phyloP scores from a whole-genome alignment of 2,329 filamentous ascomycete species.

The Fusarium virguliforme region DNA sequence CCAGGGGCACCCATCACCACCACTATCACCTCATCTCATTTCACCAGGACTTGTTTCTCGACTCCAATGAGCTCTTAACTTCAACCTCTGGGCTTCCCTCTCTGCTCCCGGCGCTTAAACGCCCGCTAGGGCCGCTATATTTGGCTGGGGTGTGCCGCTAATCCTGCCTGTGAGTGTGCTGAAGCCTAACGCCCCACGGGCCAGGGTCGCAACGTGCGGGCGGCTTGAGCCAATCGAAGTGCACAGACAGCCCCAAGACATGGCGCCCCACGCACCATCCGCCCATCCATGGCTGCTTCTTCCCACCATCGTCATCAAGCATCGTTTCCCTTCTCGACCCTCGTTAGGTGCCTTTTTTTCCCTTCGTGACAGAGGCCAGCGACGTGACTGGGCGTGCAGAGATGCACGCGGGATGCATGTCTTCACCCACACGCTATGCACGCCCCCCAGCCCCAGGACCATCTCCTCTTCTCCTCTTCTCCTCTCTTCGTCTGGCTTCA shows the following conservation, averaged over 20 bases:
- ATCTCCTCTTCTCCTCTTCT: constrained; percentile 21
- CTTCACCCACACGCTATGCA: constrained; percentile 37
- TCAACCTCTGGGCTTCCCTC: constrained; percentile 28
- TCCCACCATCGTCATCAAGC: constrained; percentile 40
- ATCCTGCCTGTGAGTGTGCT: constrained; percentile 37
- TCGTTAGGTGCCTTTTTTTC: constrained; percentile 14
- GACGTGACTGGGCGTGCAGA: constrained; percentile 46
- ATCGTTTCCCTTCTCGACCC: constrained; percentile 28
- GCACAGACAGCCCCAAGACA: constrained; percentile 41
- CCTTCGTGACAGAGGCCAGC: constrained; percentile 41
- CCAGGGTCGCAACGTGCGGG: constrained; percentile 42
- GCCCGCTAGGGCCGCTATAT: constrained; percentile 51
- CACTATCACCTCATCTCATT: constrained; percentile 27
- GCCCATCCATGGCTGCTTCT: constrained; percentile 19
- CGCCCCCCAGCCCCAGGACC: constrained; percentile 11
- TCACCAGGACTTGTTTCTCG: constrained; percentile 26
- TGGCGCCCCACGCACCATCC: constrained; percentile 35
- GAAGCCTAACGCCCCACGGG: constrained; percentile 40
- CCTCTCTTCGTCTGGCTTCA: constrained; percentile 19
- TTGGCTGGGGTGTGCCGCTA: constrained; percentile 47
- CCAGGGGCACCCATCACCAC: constrained; percentile 37
- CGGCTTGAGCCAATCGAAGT: constrained; percentile 38
- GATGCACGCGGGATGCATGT: constrained; percentile 42
- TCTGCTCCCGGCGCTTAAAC: constrained; percentile 52
- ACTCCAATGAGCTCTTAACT: constrained; percentile 14